Base-by-base conservation (phyloP, 2,329 filamentous ascomycete species). In the Microdochium trichocladiopsis region DNA sequence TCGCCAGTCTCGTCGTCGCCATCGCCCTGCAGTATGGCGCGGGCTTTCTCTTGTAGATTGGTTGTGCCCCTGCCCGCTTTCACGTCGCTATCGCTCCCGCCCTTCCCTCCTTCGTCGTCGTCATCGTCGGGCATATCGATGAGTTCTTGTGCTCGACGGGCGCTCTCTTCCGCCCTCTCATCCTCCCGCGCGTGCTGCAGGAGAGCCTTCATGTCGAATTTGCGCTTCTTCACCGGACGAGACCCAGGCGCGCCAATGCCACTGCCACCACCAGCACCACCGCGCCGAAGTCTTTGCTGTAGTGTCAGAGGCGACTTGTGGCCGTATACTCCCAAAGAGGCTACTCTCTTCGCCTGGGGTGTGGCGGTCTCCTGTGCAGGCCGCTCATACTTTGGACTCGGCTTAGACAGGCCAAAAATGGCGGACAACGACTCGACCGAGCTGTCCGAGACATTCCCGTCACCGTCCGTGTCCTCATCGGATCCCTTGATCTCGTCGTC, bases 391-490 rank as follows among this genome's bases (percentile, higher is more conserved):
- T 41, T 41, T 16, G 41, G 41, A 6, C 18, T 45, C 6, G 41
- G 41, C 41, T 45, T 28, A 5, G 24, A 31, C 33, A 54, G 60
- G 21, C 61, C 59, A 16, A 78, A 61, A 1, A 86, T 65, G 45
- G 78, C 73, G 4, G 78, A 75, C 14, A 86, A 72, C 25, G 78
- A 75, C 53, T 78, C 77, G 21, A 82, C 61, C 1, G 75, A 78
- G 50, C 69, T 73, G 53, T 79, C 72, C 0, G 85, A 86, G 49
- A 80, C 79, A 11, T 77, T 78, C 24, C 79, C 79, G n/a, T 88
- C 86, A 10, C 86, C 86, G 61, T 92, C 88, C 0, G 88, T 90
- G 51, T 88, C 86, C 10, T 87, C 86, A 61, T 92, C 88, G 0
- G 88, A 91, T 51, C 81, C 84, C 47, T 76, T 77, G 41, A 92